Evolutionary conservation across 805 yeast species (phyloP), one percentile per base, ranked within the genome.

Genomic region (Metschnikowia drakensbergensis): DNA sequence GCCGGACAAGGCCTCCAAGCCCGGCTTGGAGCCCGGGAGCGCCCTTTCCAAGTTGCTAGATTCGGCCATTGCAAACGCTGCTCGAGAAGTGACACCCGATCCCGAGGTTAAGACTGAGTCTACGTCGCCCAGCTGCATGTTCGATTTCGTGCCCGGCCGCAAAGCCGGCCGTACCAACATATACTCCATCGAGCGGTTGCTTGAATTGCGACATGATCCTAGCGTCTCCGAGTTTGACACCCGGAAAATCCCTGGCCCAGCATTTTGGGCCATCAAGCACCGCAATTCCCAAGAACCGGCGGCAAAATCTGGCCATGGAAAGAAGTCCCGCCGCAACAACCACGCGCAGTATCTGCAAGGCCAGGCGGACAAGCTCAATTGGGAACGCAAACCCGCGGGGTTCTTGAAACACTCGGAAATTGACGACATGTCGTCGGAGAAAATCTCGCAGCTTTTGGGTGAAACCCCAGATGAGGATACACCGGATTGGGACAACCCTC

Each of bases 41-140:
- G 76, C 71, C 5, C 67, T 74, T 36, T 68, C 76, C 22, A 67
- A 66, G 52, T 60, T 74, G 37, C 63, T 74, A 41, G 77, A 74
- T 53, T 68, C 74, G 6, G 79, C 79, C 13, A 71, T 74, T 55
- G 75, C 76, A 28, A 70, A 74, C 32, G 78, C 79, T 10, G 77
- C 77, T 33, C 69, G 67, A 42, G 77, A 74, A 47, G 54, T 67
- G 17, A 67, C 74, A 4, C 76, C 76, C 6, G 75, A 69, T 28
- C 37, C 61, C 11, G 68, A 58, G 17, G 11, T 42, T 25, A 39
- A 23, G 11, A 29, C 58, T 49, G 22, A 39, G 43, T 42, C 43
- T 40, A 48, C 38, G 43, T 37, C 45, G 30, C 43, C 47, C 6
- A 37, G 17, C 28, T 43, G 52, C 28, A 46, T 54, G 42, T 46